A percentile compares a stretch with the other conserved stretches of the same genome.
Conservation (phyloP, 495 filamentous ascomycete species). For the Aspergillus bertholletiae region DNA sequence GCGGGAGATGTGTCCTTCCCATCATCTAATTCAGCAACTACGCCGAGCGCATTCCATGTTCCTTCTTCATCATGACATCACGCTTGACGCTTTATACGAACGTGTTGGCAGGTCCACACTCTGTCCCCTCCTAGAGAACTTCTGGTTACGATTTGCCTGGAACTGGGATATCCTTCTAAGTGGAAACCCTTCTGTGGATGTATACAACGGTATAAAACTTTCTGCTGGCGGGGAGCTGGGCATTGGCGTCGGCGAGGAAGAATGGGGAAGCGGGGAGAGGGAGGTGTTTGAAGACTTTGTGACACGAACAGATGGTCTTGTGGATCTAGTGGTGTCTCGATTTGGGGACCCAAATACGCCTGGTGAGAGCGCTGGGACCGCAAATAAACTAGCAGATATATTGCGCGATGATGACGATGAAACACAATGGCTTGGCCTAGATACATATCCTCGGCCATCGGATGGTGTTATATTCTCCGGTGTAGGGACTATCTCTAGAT, state of each 20-base stretch:
- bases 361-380: constrained; percentile 6
- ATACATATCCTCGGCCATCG: constrained; percentile 56
- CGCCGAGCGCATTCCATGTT: constrained; percentile 79
- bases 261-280: constrained; percentile 85
- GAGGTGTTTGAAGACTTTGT: constrained; percentile 87
- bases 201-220: constrained; percentile 83
- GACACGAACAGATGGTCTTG: constrained; percentile 56
- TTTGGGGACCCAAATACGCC: constrained; percentile 58
- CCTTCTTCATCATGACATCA: constrained; percentile 77
- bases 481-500: constrained; percentile 60
- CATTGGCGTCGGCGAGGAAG: constrained; percentile 89
- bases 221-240: constrained; percentile 89
- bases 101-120: constrained; percentile 58
- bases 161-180: constrained; percentile 88
- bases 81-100: constrained; percentile 61
- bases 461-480: constrained; percentile 87
- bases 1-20: constrained; percentile 80
- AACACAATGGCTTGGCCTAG: constrained; percentile 62
- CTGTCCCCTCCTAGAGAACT: constrained; percentile 64
- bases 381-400: background rate
- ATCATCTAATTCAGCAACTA: constrained; percentile 74
- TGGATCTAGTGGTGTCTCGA: constrained; percentile 82
- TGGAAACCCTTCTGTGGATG: constrained; percentile 77
- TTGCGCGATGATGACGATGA: constrained; percentile 5
- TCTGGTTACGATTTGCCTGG: constrained; percentile 77